Conservation (phyloP, 73 alveolate species). For the Paramecium primaurelia region DNA sequence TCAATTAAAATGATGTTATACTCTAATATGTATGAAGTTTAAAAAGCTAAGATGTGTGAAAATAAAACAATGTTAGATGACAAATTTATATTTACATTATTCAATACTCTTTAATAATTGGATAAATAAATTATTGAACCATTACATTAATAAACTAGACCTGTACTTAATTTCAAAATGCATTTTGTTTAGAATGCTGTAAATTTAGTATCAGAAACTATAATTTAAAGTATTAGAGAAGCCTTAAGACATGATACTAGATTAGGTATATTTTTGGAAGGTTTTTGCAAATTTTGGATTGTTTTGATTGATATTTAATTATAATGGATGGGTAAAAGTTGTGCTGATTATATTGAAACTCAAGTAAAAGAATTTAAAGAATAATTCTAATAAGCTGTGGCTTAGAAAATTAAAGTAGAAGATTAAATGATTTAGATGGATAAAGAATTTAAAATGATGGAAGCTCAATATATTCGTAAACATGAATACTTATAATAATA, state of each 20-base stretch:
- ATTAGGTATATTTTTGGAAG: not conserved
- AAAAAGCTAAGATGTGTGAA: constrained; percentile 1
- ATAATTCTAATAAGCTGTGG: not conserved
- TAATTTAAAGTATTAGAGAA: not conserved
- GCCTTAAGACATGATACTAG: not conserved
- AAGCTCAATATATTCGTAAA: not conserved
- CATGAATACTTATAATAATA: not conserved
- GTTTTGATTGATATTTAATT: not conserved
- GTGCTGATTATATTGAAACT: constrained; percentile 3
- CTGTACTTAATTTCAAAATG: constrained; percentile 7
- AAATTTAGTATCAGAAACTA: not conserved
- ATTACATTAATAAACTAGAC: not conserved
- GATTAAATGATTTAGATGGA: not conserved
- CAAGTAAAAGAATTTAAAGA: not conserved
- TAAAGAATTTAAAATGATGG: not conserved
- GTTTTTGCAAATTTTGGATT: not conserved
- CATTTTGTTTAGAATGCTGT: not conserved
- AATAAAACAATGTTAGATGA: not conserved
- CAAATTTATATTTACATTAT: not conserved
- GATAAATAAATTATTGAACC: not conserved
- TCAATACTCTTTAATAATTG: not conserved
- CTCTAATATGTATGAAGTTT: not conserved
- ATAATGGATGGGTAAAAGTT: constrained; percentile 10
- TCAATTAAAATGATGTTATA: not conserved
- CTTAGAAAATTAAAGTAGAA: not conserved